These are phyloP conservation scores for Fusarium anthophilum DNA, from an alignment of 2,329 filamentous ascomycete genomes.

Conservation along the genomic window DNA sequence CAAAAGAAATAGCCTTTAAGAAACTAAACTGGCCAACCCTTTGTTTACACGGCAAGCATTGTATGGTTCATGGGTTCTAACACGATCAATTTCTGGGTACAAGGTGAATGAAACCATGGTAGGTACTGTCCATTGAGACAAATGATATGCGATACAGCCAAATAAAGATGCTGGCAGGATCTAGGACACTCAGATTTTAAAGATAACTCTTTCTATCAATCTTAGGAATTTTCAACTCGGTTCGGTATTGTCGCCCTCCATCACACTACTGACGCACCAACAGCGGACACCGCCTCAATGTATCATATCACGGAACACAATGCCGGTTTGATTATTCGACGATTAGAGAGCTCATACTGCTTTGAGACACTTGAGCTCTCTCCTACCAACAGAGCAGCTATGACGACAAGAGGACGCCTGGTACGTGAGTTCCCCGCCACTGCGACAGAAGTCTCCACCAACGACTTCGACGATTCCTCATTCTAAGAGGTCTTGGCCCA, in stretches of 20 bases:
- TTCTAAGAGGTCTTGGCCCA: not conserved
- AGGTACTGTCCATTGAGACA: not conserved
- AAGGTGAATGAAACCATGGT: not conserved
- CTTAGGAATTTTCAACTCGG: not conserved
- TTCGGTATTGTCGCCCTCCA: not conserved
- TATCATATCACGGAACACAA: not conserved
- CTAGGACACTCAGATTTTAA: not conserved
- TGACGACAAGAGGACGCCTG: not conserved
- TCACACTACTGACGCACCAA: not conserved
- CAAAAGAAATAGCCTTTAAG: fast-evolving
- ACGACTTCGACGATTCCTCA: not conserved
- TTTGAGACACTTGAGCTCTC: not conserved
- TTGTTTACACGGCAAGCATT: not conserved
- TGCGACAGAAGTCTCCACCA: not conserved
- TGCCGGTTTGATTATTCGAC: not conserved
- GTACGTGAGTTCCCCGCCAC: not conserved
- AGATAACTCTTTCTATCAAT: fast-evolving
- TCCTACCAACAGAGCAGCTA: not conserved
- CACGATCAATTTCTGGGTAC: not conserved
- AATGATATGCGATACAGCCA: not conserved
- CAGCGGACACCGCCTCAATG: not conserved
- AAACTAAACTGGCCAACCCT: fast-evolving
- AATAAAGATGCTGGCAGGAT: not conserved
- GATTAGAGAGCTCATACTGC: not conserved
- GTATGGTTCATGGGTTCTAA: not conserved